Conservation (phyloP, 805 yeast species). For the Spencermartinsiella europaea region DNA sequence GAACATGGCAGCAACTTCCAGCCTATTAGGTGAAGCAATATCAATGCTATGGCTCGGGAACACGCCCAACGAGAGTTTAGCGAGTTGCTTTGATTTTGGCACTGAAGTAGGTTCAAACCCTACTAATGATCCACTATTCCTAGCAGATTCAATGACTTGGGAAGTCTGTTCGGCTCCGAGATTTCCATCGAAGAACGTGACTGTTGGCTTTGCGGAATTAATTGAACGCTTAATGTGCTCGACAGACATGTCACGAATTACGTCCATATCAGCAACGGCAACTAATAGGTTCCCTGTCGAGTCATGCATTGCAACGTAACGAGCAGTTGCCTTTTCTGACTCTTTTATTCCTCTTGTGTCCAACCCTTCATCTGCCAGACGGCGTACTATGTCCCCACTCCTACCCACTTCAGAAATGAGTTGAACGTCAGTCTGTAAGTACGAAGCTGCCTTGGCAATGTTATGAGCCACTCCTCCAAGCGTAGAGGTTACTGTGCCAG, state of each 20-base stretch:
- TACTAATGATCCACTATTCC: conserved; percentile 29
- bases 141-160: conserved; percentile 33
- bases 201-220: conserved; percentile 38
- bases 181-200: conserved; percentile 65
- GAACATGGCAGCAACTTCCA: conserved; percentile 55
- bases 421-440: conserved; percentile 30
- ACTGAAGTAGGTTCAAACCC: conserved; percentile 76
- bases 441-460: conserved; percentile 59
- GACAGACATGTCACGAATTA: conserved; percentile 47
- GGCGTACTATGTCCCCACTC: conserved; percentile 18
- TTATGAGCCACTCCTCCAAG: conserved; percentile 87
- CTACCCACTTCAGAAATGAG: conserved; percentile 65
- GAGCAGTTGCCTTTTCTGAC: conserved; percentile 47
- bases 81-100: conserved; percentile 51
- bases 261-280: conserved; percentile 84
- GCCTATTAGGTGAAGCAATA: conserved; percentile 62
- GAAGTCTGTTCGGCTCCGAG: conserved; percentile 42
- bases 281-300: conserved; percentile 56
- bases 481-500: conserved; percentile 51
- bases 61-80: conserved; percentile 25
- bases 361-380: conserved; percentile 27
- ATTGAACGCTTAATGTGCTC: conserved; percentile 42
- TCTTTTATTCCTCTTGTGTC: conserved; percentile 39
- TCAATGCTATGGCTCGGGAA: conserved; percentile 44
- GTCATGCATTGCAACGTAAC: conserved; percentile 67